Conservation (phyloP, 75 land plant genomes). For the Isoetes taiwanensis region DNA sequence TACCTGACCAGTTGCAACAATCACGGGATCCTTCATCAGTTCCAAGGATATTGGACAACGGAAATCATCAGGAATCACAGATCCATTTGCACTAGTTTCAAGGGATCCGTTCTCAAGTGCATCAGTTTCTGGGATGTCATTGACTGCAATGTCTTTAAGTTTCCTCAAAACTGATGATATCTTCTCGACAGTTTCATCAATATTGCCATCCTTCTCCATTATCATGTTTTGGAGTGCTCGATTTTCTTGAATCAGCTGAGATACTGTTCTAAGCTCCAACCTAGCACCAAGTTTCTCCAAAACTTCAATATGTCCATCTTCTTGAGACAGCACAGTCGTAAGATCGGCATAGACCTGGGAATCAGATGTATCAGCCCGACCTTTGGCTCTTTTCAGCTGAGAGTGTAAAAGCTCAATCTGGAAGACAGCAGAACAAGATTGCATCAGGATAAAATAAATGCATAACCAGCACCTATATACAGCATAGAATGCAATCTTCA, state of each 20-base stretch:
- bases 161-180: constrained; percentile 52
- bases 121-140: constrained; percentile 25
- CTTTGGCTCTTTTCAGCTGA: constrained; percentile 73
- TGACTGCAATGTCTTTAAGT: constrained; percentile 57
- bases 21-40: constrained; percentile 35
- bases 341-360: constrained; percentile 34
- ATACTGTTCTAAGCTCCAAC: constrained; percentile 28
- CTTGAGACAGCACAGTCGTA: constrained; percentile 30
- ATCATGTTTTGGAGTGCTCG: constrained; percentile 70
- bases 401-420: constrained; percentile 75
- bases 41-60: constrained; percentile 31
- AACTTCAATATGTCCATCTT: constrained; percentile 31
- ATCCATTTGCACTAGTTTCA: not conserved
- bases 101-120: constrained; percentile 35
- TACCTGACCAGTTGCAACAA: constrained; percentile 42
- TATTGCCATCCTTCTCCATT: constrained; percentile 24
- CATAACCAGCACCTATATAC: too few species aligned
- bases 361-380: constrained; percentile 40
- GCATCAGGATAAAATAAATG: too few species aligned
- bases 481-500: too few species aligned
- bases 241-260: constrained; percentile 65
- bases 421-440: not conserved
- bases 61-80: constrained; percentile 7
- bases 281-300: constrained; percentile 32
- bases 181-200: constrained; percentile 33